Evolutionary conservation across 2,329 filamentous ascomycete species (phyloP).

Genomic region (Thelonectria olida): DNA sequence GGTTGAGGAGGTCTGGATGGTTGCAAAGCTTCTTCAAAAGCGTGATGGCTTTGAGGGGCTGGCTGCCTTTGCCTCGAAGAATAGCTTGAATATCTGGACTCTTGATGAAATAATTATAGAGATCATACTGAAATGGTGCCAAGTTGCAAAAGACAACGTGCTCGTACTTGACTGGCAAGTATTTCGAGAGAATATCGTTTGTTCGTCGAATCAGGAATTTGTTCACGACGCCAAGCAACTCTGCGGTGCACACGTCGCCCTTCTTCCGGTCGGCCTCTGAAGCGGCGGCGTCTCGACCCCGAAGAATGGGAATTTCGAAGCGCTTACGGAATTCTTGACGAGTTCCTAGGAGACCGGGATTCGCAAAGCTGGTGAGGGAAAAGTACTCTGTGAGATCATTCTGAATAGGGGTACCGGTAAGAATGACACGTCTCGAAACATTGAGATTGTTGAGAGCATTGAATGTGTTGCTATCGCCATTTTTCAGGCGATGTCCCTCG

Average conservation of each 20-base stretch:
- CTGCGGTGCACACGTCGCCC: slow-evolving; percentile 83
- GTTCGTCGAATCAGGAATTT: slow-evolving; percentile 98
- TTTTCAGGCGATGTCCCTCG: slow-evolving; percentile 96
- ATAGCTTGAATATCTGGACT: slow-evolving; percentile 94
- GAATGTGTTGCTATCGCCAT: slow-evolving; percentile 95
- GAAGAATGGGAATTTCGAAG: slow-evolving; percentile 91
- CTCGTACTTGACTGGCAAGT: slow-evolving; percentile 97
- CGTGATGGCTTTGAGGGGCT: slow-evolving; percentile 95
- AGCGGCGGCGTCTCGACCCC: slow-evolving; percentile 89
- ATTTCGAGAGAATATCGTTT: slow-evolving; percentile 98
- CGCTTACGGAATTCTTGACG: slow-evolving; percentile 92
- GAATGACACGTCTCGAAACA: slow-evolving; percentile 89
- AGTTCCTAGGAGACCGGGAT: slow-evolving; percentile 89
- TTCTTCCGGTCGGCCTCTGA: slow-evolving; percentile 82
- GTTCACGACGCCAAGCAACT: slow-evolving; percentile 87
- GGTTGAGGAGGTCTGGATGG: slow-evolving; percentile 89
- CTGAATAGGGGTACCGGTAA: slow-evolving; percentile 97
- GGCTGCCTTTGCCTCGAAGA: slow-evolving; percentile 91
- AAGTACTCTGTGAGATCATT: slow-evolving; percentile 99
- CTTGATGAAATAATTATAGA: slow-evolving; percentile 97
- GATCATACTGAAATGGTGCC: slow-evolving; percentile 87
- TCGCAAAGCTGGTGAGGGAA: slow-evolving; percentile 93
- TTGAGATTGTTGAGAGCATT: slow-evolving; percentile 89
- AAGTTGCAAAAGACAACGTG: slow-evolving; percentile 98
- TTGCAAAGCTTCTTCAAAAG: slow-evolving; percentile 99